phyloP scores from a whole-genome alignment of 805 yeast genomes.

The Candida peoriensis region DNA sequence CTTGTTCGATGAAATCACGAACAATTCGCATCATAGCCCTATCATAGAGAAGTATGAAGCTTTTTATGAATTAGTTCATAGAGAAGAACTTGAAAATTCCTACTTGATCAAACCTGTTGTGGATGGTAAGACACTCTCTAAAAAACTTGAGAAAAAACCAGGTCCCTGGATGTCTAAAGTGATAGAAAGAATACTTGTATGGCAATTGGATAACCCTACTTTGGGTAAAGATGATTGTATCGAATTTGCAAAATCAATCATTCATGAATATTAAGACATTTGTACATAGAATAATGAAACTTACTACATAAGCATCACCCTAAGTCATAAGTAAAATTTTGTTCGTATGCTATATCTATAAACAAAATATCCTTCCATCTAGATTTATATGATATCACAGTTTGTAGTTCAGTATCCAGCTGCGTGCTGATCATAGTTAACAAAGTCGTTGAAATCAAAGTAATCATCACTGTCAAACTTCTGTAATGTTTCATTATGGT shows the following conservation, averaged over 20 bases:
- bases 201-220: slow-evolving; percentile 77
- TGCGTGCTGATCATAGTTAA: slow-evolving; percentile 13
- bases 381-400: not conserved
- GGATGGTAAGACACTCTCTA: slow-evolving; percentile 68
- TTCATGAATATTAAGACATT: slow-evolving; percentile 6
- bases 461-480: slow-evolving; percentile 11
- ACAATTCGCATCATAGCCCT: not conserved
- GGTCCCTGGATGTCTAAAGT: slow-evolving; percentile 82
- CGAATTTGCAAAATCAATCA: slow-evolving; percentile 28
- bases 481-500: not conserved
- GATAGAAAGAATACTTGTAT: slow-evolving; percentile 50
- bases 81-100: slow-evolving; percentile 24
- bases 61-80: slow-evolving; percentile 12
- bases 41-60: slow-evolving; percentile 11
- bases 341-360: no score
- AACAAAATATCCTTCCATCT: no score
- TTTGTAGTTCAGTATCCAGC: not conserved
- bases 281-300: not conserved
- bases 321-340: not conserved
- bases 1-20: slow-evolving; percentile 13
- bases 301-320: not conserved
- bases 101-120: slow-evolving; percentile 57
- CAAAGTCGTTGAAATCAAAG: slow-evolving; percentile 23
- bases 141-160: slow-evolving; percentile 51
- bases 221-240: slow-evolving; percentile 51